Evolutionary conservation across 345 rosid genomes (phyloP).

Genomic region (Eucalyptus regnans): DNA sequence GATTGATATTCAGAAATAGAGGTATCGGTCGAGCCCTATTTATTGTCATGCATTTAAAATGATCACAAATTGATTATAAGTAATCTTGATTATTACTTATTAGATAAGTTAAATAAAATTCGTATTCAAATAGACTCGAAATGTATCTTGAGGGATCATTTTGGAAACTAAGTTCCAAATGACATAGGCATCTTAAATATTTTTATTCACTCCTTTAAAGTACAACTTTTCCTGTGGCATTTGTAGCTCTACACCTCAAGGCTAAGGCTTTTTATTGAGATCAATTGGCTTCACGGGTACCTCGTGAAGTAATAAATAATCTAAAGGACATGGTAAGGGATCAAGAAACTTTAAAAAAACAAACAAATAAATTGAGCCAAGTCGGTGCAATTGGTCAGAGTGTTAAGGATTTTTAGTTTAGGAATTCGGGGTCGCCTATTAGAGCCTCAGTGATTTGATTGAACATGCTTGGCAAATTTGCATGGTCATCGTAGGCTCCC

Average conservation of each 20-base stretch:
- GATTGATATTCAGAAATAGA: not conserved
- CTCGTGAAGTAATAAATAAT: not conserved
- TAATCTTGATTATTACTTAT: not conserved
- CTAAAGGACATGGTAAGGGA: not conserved
- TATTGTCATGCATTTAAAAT: not conserved
- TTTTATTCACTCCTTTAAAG: not conserved
- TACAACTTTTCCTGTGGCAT: not conserved
- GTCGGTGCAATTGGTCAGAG: not conserved
- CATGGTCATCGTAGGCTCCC: not conserved
- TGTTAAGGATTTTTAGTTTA: not conserved
- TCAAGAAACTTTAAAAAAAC: not conserved
- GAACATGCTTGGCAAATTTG: too few relatives aligned
- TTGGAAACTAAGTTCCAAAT: not conserved
- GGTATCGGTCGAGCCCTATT: too few relatives aligned
- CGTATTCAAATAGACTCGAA: fast-evolving
- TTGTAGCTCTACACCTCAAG: not conserved
- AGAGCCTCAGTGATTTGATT: too few relatives aligned
- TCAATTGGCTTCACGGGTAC: not conserved
- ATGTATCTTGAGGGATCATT: not conserved
- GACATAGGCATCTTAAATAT: not conserved
- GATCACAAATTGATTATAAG: not conserved
- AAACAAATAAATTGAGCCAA: not conserved
- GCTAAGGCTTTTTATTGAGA: not conserved
- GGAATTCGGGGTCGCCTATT: not conserved
- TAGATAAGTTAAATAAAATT: not conserved